These are phyloP conservation scores for Citrus mangshanensis DNA, from an alignment of 345 rosid genomes.

Conservation along the genomic window DNA sequence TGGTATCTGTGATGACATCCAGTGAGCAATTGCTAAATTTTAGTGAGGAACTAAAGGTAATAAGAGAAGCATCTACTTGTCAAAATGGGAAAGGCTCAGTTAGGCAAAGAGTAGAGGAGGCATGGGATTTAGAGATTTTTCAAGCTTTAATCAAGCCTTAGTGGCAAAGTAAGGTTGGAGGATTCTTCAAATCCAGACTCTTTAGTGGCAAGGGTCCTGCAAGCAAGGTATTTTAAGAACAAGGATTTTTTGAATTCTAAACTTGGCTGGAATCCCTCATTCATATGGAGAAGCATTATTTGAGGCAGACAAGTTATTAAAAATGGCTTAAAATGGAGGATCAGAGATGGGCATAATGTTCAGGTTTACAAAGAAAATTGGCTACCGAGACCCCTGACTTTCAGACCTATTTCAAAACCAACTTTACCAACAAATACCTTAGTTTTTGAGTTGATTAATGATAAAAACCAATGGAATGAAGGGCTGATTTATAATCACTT, in stretches of 20 bases:
- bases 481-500: too few relatives aligned
- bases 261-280: background rate
- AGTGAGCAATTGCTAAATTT: accelerated
- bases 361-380: background rate
- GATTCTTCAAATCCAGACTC: background rate
- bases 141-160: background rate
- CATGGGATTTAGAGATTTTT: background rate
- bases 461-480: background rate
- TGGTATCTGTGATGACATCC: background rate
- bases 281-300: too few relatives aligned
- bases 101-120: too few relatives aligned
- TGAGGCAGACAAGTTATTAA: too few relatives aligned
- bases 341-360: background rate
- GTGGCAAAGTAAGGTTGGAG: background rate
- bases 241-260: background rate
- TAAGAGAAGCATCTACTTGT: background rate
- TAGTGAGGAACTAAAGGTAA: too few relatives aligned
- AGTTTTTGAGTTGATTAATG: too few relatives aligned
- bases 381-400: background rate
- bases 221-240: background rate
- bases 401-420: background rate
- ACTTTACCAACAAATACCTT: background rate
- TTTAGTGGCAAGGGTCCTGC: background rate
- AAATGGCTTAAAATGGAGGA: background rate
- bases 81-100: background rate